These are phyloP conservation scores for Selenicereus undatus DNA, from an alignment of 148 eudicot genomes.

Conservation along the genomic window DNA sequence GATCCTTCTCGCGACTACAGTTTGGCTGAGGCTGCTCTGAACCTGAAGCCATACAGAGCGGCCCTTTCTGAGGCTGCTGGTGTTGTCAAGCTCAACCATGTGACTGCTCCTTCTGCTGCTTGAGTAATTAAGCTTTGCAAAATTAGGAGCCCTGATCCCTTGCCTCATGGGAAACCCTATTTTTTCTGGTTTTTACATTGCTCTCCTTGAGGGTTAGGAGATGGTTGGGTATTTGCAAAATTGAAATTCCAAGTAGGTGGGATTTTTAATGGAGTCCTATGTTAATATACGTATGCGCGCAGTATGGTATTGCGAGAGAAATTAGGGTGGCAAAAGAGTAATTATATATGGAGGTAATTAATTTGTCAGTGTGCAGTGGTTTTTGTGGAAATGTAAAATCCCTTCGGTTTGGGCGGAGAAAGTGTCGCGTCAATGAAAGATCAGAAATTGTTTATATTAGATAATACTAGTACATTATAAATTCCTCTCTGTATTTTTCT, in stretches of 20 bases:
- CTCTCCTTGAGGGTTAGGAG: background rate
- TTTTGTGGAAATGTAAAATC: background rate
- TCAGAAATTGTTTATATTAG: background rate
- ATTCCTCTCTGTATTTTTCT: too few species aligned
- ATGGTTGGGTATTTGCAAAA: background rate
- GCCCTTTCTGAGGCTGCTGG: conserved; percentile 32
- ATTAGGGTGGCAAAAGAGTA: conserved; percentile 2
- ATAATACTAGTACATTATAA: too few species aligned
- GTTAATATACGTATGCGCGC: background rate
- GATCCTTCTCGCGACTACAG: conserved; percentile 31
- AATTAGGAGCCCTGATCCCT: background rate
- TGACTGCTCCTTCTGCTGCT: conserved; percentile 49
- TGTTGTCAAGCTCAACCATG: conserved; percentile 20
- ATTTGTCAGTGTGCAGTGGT: background rate
- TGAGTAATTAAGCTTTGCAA: background rate
- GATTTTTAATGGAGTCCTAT: background rate
- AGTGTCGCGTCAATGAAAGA: background rate
- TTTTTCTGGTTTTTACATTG: background rate
- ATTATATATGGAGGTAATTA: background rate
- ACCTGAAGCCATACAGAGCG: conserved; percentile 29
- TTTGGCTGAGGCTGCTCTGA: conserved; percentile 4
- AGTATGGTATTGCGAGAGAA: background rate
- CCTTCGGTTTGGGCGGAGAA: background rate
- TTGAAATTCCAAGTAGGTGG: background rate
- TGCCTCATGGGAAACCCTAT: background rate